These are phyloP conservation scores for Coemansia sp. DNA, from an alignment of 192 early-diverging fungal species.

Conservation along the genomic window DNA sequence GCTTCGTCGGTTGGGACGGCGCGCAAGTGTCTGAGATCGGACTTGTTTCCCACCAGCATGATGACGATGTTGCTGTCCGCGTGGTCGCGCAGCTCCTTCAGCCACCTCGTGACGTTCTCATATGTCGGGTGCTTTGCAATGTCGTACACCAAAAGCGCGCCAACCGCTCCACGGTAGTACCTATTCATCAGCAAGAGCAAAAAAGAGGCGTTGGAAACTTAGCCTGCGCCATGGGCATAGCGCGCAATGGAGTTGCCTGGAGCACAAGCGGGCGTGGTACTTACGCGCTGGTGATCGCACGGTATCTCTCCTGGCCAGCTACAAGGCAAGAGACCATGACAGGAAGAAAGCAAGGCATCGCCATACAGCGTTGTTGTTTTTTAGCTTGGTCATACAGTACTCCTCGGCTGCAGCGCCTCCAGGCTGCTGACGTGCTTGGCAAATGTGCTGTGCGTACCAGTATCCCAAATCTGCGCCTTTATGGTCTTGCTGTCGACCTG, in stretches of 20 bases:
- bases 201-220: conserved; percentile 63
- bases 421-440: neutral
- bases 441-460: conserved; percentile 64
- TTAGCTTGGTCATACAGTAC: no score
- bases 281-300: conserved; percentile 90
- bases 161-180: conserved; percentile 97
- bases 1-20: conserved; percentile 98
- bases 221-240: neutral
- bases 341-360: neutral
- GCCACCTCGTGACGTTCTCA: conserved; percentile 96
- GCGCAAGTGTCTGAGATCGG: conserved; percentile 93
- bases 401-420: no score
- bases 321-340: conserved; percentile 18
- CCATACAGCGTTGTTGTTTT: conserved; percentile 4
- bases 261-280: no score
- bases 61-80: conserved; percentile 98
- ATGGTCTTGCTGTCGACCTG: conserved; percentile 97
- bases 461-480: conserved; percentile 99
- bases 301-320: conserved; percentile 88
- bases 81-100: conserved; percentile 98
- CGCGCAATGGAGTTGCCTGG: conserved; percentile 46
- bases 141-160: conserved; percentile 96
- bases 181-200: conserved; percentile 54
- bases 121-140: conserved; percentile 96
- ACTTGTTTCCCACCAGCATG: conserved; percentile 99